phyloP scores from a whole-genome alignment of 2,329 filamentous ascomycete genomes.

The Colletotrichum australisinense region DNA sequence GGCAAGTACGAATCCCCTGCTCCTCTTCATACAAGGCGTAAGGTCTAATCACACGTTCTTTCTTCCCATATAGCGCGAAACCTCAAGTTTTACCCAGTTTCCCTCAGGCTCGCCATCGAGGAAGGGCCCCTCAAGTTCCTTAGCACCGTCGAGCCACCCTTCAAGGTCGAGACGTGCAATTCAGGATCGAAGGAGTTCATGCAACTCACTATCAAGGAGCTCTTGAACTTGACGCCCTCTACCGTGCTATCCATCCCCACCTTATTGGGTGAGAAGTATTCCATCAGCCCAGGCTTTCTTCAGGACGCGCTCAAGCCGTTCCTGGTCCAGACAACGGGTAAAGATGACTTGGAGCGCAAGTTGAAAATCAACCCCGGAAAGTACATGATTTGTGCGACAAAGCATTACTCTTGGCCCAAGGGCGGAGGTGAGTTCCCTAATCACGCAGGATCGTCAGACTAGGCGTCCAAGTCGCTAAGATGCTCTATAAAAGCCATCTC shows the following conservation, averaged over 20 bases:
- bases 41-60: no score
- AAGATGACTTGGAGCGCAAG: conserved; percentile 48
- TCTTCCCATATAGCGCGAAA: no score
- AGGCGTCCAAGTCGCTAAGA: not conserved
- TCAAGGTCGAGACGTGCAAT: no score
- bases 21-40: no score
- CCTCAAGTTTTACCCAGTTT: no score
- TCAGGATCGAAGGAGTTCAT: no score
- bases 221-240: not conserved
- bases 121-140: no score
- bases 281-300: not conserved
- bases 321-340: conserved; percentile 51
- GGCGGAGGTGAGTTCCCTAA: conserved; percentile 49
- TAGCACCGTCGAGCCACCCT: no score
- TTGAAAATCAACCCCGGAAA: conserved; percentile 47
- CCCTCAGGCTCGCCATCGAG: no score
- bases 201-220: no score
- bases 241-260: not conserved
- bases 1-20: no score
- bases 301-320: not conserved
- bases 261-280: not conserved
- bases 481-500: not conserved
- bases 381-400: conserved; percentile 53
- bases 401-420: conserved; percentile 63
- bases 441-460: not conserved